Evolutionary conservation across 2,329 filamentous ascomycete species (phyloP).

Genomic region (Aulographum hederae): DNA sequence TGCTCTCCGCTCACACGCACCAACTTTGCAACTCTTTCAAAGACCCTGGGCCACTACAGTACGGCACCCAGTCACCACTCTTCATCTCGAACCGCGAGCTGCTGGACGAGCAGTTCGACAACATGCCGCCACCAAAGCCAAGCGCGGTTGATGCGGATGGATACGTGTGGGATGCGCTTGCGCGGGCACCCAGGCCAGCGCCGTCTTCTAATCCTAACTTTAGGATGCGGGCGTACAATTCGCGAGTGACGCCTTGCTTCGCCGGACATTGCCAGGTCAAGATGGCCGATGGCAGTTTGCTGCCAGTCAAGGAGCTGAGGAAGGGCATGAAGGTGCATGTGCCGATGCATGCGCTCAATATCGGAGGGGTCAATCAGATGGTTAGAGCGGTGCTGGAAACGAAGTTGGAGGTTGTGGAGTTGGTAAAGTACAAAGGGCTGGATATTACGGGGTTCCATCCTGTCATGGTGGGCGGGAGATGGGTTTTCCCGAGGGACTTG

Average conservation of each 20-base stretch:
- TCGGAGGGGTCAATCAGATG: conserved; percentile 27
- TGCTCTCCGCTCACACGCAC: conserved; percentile 35
- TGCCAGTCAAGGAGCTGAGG: conserved; percentile 26
- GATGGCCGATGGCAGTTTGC: conserved; percentile 22
- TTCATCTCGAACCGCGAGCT: conserved; percentile 32
- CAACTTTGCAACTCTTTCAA: conserved; percentile 46
- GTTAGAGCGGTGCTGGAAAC: conserved; percentile 36
- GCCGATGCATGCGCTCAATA: conserved; percentile 26
- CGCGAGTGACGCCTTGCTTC: conserved; percentile 30
- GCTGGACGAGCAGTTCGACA: conserved; percentile 27
- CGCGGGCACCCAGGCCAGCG: background rate
- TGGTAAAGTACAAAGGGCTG: conserved; percentile 30
- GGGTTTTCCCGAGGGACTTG: conserved; percentile 29
- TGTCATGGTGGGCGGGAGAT: conserved; percentile 22
- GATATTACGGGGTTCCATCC: conserved; percentile 44
- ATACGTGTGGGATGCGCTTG: background rate
- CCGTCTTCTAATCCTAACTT: background rate
- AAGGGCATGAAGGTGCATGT: conserved; percentile 19
- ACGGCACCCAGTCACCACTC: conserved; percentile 31
- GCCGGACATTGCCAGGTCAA: conserved; percentile 28
- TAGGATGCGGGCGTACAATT: conserved; percentile 28
- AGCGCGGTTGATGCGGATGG: background rate
- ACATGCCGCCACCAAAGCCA: conserved; percentile 12
- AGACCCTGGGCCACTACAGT: conserved; percentile 38
- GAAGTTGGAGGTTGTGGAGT: conserved; percentile 17